Evolutionary conservation across 2,329 filamentous ascomycete genomes (phyloP).

Genomic region (Sporothrix inflata): DNA sequence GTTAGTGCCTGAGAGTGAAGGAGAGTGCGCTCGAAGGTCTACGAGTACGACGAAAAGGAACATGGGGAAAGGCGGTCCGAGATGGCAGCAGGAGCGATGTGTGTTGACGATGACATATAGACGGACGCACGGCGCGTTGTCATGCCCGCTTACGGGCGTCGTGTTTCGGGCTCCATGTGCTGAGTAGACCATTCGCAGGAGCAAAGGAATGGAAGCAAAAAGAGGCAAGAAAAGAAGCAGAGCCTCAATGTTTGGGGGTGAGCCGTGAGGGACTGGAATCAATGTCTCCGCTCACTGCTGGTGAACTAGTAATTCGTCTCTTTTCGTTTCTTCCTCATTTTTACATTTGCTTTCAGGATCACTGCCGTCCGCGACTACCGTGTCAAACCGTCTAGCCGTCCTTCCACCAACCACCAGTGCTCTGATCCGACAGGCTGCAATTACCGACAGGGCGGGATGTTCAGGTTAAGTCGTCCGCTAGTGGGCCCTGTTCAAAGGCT

Average conservation of each 20-base stretch:
- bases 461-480: background rate
- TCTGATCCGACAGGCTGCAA: background rate
- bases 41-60: background rate
- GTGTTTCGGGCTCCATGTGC: background rate
- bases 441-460: constrained; percentile 7
- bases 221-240: background rate
- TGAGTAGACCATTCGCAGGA: too few species aligned
- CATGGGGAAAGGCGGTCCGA: background rate
- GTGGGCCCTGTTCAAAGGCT: background rate
- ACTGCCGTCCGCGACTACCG: background rate
- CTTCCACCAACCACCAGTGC: background rate
- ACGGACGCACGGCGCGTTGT: background rate
- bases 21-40: too few species aligned
- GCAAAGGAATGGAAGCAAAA: background rate
- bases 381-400: background rate
- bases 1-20: too few species aligned
- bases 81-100: background rate
- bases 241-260: background rate
- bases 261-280: constrained; percentile 7
- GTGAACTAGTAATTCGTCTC: background rate
- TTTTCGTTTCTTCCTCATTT: background rate
- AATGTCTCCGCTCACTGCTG: constrained; percentile 5
- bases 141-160: constrained; percentile 2
- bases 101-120: background rate
- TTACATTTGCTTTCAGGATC: background rate